Percentiles rank a stretch among this genome's conserved stretches.
phyloP scores from a whole-genome alignment of 345 rosid genomes.

The Toxicodendron radicans region DNA sequence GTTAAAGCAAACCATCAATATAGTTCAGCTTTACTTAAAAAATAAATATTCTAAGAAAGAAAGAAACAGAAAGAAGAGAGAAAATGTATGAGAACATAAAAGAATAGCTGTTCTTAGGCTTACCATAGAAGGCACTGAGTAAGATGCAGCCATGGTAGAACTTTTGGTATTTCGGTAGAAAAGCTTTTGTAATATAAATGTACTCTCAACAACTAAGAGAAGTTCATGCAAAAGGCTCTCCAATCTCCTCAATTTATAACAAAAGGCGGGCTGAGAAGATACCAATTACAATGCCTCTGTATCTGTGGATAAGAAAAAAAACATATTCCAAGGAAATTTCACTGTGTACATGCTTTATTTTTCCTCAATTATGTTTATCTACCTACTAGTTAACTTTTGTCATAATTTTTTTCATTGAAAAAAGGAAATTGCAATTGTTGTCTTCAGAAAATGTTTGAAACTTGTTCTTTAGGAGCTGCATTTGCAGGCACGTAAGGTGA shows the following conservation, averaged over 20 bases:
- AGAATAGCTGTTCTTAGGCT: background rate
- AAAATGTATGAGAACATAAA: background rate
- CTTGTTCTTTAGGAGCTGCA: constrained; percentile 33
- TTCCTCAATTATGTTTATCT: constrained; percentile 12
- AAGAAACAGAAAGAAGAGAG: background rate
- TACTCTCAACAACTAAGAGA: constrained; percentile 25
- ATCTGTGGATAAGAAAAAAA: constrained; percentile 11
- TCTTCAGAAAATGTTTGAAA: constrained; percentile 31
- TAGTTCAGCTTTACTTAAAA: background rate
- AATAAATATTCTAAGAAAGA: too few species aligned
- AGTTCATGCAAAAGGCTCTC: constrained; percentile 29
- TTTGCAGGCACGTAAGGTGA: constrained; percentile 39
- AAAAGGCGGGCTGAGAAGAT: background rate
- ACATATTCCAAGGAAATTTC: constrained; percentile 28
- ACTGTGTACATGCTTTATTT: background rate
- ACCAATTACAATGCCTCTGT: background rate
- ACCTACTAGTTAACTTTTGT: background rate
- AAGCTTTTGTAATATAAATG: background rate
- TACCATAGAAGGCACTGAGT: constrained; percentile 92
- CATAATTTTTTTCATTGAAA: background rate
- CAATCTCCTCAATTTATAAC: constrained; percentile 43
- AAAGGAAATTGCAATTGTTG: background rate
- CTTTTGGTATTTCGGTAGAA: constrained; percentile 13
- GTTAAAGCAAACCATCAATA: background rate
- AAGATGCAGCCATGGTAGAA: constrained; percentile 91